These are phyloP conservation scores for Trichoderma oligosporum DNA, from an alignment of 2,329 filamentous ascomycete species.

Conservation along the genomic window DNA sequence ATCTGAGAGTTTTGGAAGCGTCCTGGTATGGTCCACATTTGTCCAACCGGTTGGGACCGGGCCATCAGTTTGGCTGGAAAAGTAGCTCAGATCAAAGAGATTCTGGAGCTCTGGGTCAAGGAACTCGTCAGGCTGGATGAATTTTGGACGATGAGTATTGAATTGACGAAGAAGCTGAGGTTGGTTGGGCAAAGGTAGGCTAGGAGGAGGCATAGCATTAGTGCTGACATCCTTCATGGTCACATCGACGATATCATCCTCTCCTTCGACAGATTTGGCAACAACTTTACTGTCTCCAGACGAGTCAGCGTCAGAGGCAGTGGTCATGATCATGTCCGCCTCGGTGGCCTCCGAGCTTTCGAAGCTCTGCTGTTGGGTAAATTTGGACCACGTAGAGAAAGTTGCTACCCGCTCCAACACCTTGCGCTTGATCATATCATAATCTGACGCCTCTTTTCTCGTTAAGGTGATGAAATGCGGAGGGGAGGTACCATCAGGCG, in stretches of 20 bases:
- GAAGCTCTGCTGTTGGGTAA: slow-evolving; percentile 50
- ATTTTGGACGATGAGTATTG: slow-evolving; percentile 50
- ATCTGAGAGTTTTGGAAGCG: slow-evolving; percentile 51
- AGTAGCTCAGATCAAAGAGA: slow-evolving; percentile 74
- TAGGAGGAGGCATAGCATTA: slow-evolving; percentile 20
- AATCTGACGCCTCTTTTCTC: slow-evolving; percentile 61
- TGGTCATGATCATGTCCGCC: slow-evolving; percentile 66
- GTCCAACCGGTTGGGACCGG: slow-evolving; percentile 69
- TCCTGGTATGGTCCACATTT: slow-evolving; percentile 54
- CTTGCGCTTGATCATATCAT: slow-evolving; percentile 75
- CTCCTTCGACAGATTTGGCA: slow-evolving; percentile 76
- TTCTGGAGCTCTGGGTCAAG: slow-evolving; percentile 63
- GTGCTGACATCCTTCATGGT: slow-evolving; percentile 65
- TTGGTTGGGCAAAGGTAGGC: slow-evolving; percentile 22
- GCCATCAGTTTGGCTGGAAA: slow-evolving; percentile 50
- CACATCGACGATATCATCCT: slow-evolving; percentile 88
- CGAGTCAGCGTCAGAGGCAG: slow-evolving; percentile 60
- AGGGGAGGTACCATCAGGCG: slow-evolving; percentile 35
- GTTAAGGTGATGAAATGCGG: slow-evolving; percentile 73
- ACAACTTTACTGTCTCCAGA: slow-evolving; percentile 67
- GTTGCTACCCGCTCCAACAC: slow-evolving; percentile 71
- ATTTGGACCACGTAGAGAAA: slow-evolving; percentile 67
- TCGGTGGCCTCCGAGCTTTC: slow-evolving; percentile 54
- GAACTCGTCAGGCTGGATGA: slow-evolving; percentile 49
- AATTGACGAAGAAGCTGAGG: slow-evolving; percentile 43